Evolutionary conservation across 164 flowering plant species (phyloP), one percentile per base, ranked within the genome.

Genomic region (Magnolia changhungtana): DNA sequence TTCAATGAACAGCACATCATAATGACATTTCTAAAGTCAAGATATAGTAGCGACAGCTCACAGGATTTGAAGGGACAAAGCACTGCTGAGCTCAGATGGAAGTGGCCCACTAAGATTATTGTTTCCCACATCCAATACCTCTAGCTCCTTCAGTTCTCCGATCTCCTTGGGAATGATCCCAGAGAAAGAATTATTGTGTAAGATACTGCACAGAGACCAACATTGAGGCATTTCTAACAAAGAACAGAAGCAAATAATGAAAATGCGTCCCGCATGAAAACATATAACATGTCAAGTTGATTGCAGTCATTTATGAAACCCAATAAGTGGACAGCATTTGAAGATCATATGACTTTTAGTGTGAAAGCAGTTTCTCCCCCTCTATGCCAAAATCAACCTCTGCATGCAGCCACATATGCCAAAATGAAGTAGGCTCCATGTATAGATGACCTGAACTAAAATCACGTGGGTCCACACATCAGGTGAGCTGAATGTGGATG

Each of bases 141-240:
- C 87, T 69, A 94, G 80, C 72, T 85, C 88, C 74, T 84, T 84
- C 85, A 91, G 76, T 27, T 80, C 77, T 75, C 81, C 84, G n/a
- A 92, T 82, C 81, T 89, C 93, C 69, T 81, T 66, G 23, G 98
- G 96, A 58, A 93, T 83, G 50, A 51, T 23, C 37, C 95, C 96
- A 29, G 65, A 84, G 67, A 92, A 92, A 10, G 89, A 89, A 77
- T 92, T 92, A 78, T 90, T 90, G 52, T 87, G 88, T 66, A 93
- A 72, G 80, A 85, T 79, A 63, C 98, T 93, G 87, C 83, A 74
- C 6, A 11, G 23, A 21, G 27, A 29, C 61, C 18, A 9, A 72
- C 7, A 8, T 19, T 55, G 16, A 55, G 61, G 65, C 68, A 77
- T 76, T 68, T 31, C 52, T 29, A 37, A 61, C 27, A 10, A 61